Conservation (phyloP, 2,329 filamentous ascomycete species). For the Penicillium sp. region DNA sequence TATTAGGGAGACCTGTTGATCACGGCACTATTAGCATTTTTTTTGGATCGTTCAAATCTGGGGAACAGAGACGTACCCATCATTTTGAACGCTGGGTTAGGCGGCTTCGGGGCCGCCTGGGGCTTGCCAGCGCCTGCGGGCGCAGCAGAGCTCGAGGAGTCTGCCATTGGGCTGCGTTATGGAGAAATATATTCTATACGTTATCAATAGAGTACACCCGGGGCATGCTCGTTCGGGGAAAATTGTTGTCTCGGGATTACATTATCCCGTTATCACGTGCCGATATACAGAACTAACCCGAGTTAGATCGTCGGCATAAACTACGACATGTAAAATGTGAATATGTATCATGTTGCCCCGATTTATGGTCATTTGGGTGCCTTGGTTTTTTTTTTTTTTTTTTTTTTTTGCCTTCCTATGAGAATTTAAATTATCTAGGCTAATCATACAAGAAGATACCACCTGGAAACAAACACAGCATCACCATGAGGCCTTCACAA, state of each 20-base stretch:
- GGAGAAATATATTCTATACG: neutral
- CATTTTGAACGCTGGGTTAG: slow-evolving; percentile 73
- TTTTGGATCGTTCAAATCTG: neutral
- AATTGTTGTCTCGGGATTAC: slow-evolving; percentile 19
- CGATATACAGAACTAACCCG: neutral
- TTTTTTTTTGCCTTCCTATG: accelerated
- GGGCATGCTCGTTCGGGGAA: slow-evolving; percentile 13
- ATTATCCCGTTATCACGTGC: slow-evolving; percentile 23
- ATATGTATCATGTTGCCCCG: neutral
- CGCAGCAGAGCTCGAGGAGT: slow-evolving; percentile 37
- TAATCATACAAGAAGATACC: neutral
- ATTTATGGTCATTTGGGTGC: neutral
- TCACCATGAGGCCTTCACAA: neutral
- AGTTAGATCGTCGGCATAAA: neutral
- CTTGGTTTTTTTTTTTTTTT: too few relatives aligned
- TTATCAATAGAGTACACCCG: slow-evolving; percentile 1
- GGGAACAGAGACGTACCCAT: slow-evolving; percentile 51
- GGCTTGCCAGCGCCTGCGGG: slow-evolving; percentile 40
- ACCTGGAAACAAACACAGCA: neutral
- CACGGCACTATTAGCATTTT: slow-evolving; percentile 15
- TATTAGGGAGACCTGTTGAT: slow-evolving; percentile 70
- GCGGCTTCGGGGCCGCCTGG: slow-evolving; percentile 44
- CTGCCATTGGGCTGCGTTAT: slow-evolving; percentile 34
- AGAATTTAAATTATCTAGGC: neutral
- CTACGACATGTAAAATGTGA: neutral